phyloP scores from a whole-genome alignment of 768 basidiomycete species.

The Leccinum subgranulosum region DNA sequence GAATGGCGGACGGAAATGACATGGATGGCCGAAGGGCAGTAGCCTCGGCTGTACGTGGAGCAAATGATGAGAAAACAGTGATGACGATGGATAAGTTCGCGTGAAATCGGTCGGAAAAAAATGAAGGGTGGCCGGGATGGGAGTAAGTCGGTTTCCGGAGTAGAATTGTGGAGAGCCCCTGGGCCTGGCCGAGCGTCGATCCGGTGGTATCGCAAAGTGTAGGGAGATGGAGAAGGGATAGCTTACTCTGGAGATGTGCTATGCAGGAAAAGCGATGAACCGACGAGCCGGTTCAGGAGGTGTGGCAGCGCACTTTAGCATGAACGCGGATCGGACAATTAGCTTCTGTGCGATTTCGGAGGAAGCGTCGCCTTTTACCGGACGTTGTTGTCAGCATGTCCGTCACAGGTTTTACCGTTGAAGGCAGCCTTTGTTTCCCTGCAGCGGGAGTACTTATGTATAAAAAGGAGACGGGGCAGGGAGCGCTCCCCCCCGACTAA shows the following conservation, averaged over 20 bases:
- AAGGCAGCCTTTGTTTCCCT: slow-evolving; percentile 8
- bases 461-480: slow-evolving; percentile 17
- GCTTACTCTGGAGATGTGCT: slow-evolving; percentile 1
- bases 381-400: slow-evolving; percentile 15
- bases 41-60: neutral
- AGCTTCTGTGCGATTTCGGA: slow-evolving; percentile 5
- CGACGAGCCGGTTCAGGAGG: slow-evolving; percentile 23
- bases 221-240: neutral
- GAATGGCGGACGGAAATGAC: slow-evolving; percentile 18
- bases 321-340: slow-evolving; percentile 17
- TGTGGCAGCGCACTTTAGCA: slow-evolving; percentile 1
- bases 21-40: neutral
- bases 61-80: slow-evolving; percentile 1
- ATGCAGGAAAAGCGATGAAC: slow-evolving; percentile 9
- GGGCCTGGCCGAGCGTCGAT: slow-evolving; percentile 16
- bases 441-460: slow-evolving; percentile 1
- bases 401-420: slow-evolving; percentile 1
- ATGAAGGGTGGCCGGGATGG: neutral
- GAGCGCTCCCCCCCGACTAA: slow-evolving; percentile 1
- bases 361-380: slow-evolving; percentile 9
- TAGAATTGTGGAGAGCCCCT: slow-evolving; percentile 1
- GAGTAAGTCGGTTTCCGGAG: neutral
- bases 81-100: slow-evolving; percentile 1
- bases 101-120: neutral
- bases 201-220: slow-evolving; percentile 22